phyloP scores from a whole-genome alignment of 2,329 filamentous ascomycete genomes.

The Fusarium sp. region DNA sequence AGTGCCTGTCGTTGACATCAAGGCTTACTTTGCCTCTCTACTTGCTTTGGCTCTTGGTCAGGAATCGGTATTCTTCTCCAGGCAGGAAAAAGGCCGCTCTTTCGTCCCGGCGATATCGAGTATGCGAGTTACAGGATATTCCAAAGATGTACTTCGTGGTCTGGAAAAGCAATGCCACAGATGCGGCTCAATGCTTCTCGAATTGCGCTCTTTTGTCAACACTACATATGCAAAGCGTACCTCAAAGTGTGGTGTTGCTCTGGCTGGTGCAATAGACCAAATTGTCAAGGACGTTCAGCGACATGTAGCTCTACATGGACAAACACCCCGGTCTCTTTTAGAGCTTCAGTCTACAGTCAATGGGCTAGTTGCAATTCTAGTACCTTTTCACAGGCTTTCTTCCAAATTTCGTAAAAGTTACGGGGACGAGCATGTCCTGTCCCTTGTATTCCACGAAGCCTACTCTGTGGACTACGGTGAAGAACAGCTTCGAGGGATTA shows the following conservation, averaged over 20 bases:
- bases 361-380: constrained; percentile 62
- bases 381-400: constrained; percentile 65
- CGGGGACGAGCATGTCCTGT: constrained; percentile 72
- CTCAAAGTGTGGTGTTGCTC: constrained; percentile 63
- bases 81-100: constrained; percentile 62
- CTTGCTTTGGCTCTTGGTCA: constrained; percentile 76
- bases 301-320: constrained; percentile 60
- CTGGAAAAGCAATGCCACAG: constrained; percentile 62
- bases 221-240: constrained; percentile 59
- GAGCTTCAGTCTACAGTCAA: constrained; percentile 65
- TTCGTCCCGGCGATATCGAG: constrained; percentile 65
- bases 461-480: constrained; percentile 74
- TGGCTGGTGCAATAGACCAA: constrained; percentile 63
- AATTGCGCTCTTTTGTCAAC: constrained; percentile 62
- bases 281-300: constrained; percentile 64
- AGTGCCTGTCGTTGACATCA: constrained; percentile 60
- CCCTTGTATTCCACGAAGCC: constrained; percentile 71
- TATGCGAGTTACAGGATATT: constrained; percentile 68
- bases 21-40: constrained; percentile 68
- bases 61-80: constrained; percentile 77
- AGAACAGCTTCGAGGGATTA: constrained; percentile 70
- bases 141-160: constrained; percentile 61
- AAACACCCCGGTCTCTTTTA: constrained; percentile 61
- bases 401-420: constrained; percentile 58
- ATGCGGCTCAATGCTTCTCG: constrained; percentile 61